Evolutionary conservation across 768 basidiomycete genomes (phyloP).

Genomic region (Sarcomyxa edulis): DNA sequence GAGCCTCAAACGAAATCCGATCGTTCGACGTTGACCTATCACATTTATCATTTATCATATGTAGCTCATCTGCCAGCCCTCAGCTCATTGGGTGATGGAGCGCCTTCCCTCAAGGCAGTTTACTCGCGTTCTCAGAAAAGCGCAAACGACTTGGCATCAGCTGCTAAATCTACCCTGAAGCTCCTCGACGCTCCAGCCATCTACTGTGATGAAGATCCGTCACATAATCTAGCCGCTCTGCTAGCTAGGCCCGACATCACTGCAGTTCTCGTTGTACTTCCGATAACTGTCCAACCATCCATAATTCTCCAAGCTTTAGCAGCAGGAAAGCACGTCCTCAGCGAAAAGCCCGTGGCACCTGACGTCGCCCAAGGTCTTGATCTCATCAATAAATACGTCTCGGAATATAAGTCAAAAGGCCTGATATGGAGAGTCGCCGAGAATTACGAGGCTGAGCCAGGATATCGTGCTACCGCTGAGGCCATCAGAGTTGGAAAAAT

Average conservation of each 20-base stretch:
- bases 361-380: constrained; percentile 59
- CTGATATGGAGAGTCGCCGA: constrained; percentile 81
- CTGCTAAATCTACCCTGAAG: constrained; percentile 35
- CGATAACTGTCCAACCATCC: constrained; percentile 69
- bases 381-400: constrained; percentile 64
- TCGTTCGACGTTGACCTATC: constrained; percentile 15
- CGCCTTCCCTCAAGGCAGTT: constrained; percentile 53
- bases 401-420: constrained; percentile 58
- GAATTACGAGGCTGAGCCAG: constrained; percentile 70
- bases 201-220: constrained; percentile 50
- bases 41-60: constrained; percentile 7
- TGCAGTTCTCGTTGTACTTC: constrained; percentile 72
- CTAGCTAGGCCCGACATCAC: constrained; percentile 64
- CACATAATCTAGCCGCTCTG: constrained; percentile 51
- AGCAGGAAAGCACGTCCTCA: constrained; percentile 84
- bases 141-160: constrained; percentile 44
- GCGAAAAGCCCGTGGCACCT: constrained; percentile 82
- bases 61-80: constrained; percentile 84
- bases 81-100: constrained; percentile 34
- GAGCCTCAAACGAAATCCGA: constrained; percentile 13
- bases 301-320: constrained; percentile 58
- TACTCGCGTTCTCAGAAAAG: constrained; percentile 75
- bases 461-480: constrained; percentile 38
- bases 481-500: constrained; percentile 57
- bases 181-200: constrained; percentile 37